Percentiles rank a stretch among this genome's conserved stretches.
Conservation (phyloP, 805 yeast species). For the Maudiozyma turicensis region DNA sequence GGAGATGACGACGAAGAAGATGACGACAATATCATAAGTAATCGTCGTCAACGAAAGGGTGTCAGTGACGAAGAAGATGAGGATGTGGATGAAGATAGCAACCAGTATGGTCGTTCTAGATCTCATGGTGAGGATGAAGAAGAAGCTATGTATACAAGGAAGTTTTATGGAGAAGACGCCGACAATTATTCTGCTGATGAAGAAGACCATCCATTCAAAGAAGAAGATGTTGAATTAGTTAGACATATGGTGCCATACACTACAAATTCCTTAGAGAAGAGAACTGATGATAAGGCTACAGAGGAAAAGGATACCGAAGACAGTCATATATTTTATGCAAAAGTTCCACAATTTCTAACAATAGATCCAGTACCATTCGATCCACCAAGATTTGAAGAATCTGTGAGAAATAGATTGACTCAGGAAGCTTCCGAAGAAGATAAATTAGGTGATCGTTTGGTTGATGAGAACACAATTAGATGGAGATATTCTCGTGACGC, state of each 20-base stretch:
- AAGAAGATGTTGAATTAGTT: constrained; percentile 31
- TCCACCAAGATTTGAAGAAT: constrained; percentile 53
- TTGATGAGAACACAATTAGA: constrained; percentile 78
- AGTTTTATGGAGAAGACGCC: constrained; percentile 28
- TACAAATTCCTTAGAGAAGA: constrained; percentile 15
- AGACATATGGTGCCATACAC: constrained; percentile 39
- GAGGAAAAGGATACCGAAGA: constrained; percentile 11
- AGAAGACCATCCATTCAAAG: constrained; percentile 28
- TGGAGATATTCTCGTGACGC: constrained; percentile 84
- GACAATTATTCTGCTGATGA: constrained; percentile 23
- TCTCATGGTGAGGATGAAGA: constrained; percentile 28
- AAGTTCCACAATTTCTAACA: constrained; percentile 73
- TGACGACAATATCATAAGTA: constrained; percentile 6
- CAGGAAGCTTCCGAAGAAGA: constrained; percentile 33
- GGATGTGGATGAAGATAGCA: constrained; percentile 12
- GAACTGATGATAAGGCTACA: too few relatives aligned
- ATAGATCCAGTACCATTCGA: constrained; percentile 86
- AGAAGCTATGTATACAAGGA: constrained; percentile 29
- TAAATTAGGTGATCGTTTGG: constrained; percentile 51
- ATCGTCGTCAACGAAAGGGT: neutral
- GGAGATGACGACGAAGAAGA: constrained; percentile 30
- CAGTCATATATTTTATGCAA: constrained; percentile 38
- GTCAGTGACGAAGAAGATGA: constrained; percentile 20
- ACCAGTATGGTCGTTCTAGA: constrained; percentile 15
- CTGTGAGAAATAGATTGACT: constrained; percentile 31